Evolutionary conservation across 306 rosid genomes (phyloP), one percentile per base, ranked within the genome.

Genomic region (Hylodesmum podocarpum): DNA sequence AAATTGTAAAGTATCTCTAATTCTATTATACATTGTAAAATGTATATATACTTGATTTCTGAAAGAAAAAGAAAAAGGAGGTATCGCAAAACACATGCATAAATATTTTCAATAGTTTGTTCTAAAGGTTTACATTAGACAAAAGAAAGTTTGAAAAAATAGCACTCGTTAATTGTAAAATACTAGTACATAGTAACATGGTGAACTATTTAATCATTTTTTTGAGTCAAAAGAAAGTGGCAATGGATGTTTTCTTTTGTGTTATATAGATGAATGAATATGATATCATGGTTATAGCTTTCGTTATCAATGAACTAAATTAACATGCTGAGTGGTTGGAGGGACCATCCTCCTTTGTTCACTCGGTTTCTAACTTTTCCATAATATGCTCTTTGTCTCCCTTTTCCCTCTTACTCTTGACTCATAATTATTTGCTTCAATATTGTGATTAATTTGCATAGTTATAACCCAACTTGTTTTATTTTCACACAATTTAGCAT

Each of bases 371-470:
- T 61, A 51, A 54, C 84, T 85, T 89, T 89, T 89, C 83, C 89
- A 66, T 83, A 87, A 84, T 89, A 84, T 91, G 90, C 94, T 84
- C 80, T 74, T 58, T 87, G 93, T 89, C 91, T 63, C 79, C 81
- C 76, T 66, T 85, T 86, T 78, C 70, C 70, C 85, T 88, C 88
- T 73, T 14, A 33, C 83, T 67, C 70, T 59, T 78, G 46, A 80
- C 87, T 78, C 83, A 74, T n/a, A n/a, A n/a, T 71, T 13, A 77
- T 83, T 81, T 79, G 63, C 21, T 65, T 58, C 81, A 40, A 85
- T 11, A n/a, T n/a, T n/a, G 34, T 27, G 59, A 68, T 88, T 78
- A 53, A 64, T 73, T 88, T 85, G 43, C 82, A 69, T 47, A 50
- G 78, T 70, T 64, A 21, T n/a, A n/a, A n/a, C 66, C 66, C 58